phyloP scores from a whole-genome alignment of 805 yeast genomes.

The Candida mattraensis region DNA sequence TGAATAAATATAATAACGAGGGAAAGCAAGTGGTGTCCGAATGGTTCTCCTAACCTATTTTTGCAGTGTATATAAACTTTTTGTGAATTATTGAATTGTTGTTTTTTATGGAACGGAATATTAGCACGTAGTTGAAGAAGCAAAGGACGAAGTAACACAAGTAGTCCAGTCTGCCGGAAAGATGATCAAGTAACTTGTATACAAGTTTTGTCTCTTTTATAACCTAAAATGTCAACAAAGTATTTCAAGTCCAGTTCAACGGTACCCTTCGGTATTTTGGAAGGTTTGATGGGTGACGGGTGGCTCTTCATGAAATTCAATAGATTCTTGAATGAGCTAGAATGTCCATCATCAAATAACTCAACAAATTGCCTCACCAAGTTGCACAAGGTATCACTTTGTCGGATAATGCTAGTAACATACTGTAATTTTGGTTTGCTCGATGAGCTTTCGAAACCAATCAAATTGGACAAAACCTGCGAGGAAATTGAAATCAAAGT shows the following conservation, averaged over 20 bases:
- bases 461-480: slow-evolving; percentile 22
- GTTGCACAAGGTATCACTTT: slow-evolving; percentile 29
- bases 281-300: slow-evolving; percentile 36
- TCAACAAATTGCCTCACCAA: slow-evolving; percentile 34
- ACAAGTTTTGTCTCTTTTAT: slow-evolving; percentile 8
- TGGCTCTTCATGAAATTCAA: slow-evolving; percentile 28
- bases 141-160: too few relatives aligned
- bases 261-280: slow-evolving; percentile 31
- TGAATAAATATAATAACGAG: slow-evolving; percentile 62
- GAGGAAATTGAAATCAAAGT: slow-evolving; percentile 29
- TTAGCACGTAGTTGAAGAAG: too few relatives aligned
- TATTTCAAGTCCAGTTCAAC: slow-evolving; percentile 22
- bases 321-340: slow-evolving; percentile 28
- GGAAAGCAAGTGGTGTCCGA: slow-evolving; percentile 51
- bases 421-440: slow-evolving; percentile 14
- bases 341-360: slow-evolving; percentile 34
- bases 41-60: slow-evolving; percentile 27
- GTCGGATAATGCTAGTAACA: slow-evolving; percentile 21
- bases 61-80: slow-evolving; percentile 4
- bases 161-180: neutral
- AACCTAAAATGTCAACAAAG: slow-evolving; percentile 15
- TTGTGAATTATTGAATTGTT: slow-evolving; percentile 5
- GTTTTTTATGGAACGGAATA: too few relatives aligned
- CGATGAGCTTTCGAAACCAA: slow-evolving; percentile 15
- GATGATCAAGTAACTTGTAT: slow-evolving; percentile 4